A percentile compares a stretch with the other conserved stretches of the same genome.
Evolutionary conservation across 306 rosid species (phyloP).

Genomic region (Aeschynomene evenia): DNA sequence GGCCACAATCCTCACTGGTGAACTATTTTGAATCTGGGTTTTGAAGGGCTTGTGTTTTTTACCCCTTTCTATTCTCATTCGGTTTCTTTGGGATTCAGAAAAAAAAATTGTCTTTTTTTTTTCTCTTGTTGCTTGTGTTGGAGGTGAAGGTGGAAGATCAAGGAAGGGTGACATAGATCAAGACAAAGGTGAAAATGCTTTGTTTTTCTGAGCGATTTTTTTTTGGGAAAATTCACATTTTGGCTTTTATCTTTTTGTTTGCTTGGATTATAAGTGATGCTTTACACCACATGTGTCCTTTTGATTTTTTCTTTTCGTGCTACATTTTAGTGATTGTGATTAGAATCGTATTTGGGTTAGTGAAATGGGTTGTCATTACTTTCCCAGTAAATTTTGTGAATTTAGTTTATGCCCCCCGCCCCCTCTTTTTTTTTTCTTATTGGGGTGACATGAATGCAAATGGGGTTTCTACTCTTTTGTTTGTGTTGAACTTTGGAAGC

Average conservation of each 20-base stretch:
- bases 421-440: constrained; percentile 35
- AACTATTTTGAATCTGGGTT: constrained; percentile 37
- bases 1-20: no score
- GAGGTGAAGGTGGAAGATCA: constrained; percentile 58
- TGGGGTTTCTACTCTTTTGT: constrained; percentile 31
- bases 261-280: constrained; percentile 79
- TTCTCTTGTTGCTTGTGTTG: constrained; percentile 44
- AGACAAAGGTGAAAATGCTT: constrained; percentile 66
- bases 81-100: constrained; percentile 41
- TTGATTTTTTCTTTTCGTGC: constrained; percentile 16
- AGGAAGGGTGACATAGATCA: constrained; percentile 57
- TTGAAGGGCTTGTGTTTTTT: constrained; percentile 46
- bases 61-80: constrained; percentile 54
- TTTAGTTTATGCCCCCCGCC: no score
- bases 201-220: constrained; percentile 31
- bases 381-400: constrained; percentile 35
- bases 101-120: constrained; percentile 27
- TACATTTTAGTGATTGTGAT: constrained; percentile 43
- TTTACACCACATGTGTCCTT: constrained; percentile 24
- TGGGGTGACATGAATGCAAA: constrained; percentile 2
- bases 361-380: constrained; percentile 20
- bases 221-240: constrained; percentile 36
- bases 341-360: constrained; percentile 21
- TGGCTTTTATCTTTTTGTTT: constrained; percentile 55
- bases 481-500: constrained; percentile 1